Evolutionary conservation across 768 basidiomycete species (phyloP).

Genomic region (Nidularia pulvinata): DNA sequence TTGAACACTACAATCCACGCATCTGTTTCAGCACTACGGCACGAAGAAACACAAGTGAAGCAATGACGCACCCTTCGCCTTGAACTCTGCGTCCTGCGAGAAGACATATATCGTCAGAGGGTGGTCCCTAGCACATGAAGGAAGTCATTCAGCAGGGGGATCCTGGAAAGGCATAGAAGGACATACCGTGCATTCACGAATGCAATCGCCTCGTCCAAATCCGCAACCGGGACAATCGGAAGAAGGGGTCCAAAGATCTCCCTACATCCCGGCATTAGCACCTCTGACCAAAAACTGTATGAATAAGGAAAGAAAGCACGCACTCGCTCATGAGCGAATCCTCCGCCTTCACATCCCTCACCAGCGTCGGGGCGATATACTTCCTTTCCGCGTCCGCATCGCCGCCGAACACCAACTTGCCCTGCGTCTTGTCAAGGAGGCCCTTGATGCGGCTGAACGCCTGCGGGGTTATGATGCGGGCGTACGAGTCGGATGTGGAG

Average conservation of each 20-base stretch:
- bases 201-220: constrained; percentile 69
- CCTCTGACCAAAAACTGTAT: too few species aligned
- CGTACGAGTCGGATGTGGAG: constrained; percentile 36
- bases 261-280: too few species aligned
- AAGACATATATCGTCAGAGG: constrained; percentile 84
- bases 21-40: too few species aligned
- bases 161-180: constrained; percentile 9
- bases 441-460: constrained; percentile 55
- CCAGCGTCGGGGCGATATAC: constrained; percentile 74
- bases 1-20: too few species aligned
- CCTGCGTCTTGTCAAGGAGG: constrained; percentile 66
- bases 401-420: constrained; percentile 66
- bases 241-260: constrained; percentile 88
- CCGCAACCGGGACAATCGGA: constrained; percentile 71
- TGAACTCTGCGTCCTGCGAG: constrained; percentile 54
- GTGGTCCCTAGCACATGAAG: constrained; percentile 46
- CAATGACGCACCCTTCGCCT: constrained; percentile 52
- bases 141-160: not conserved
- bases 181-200: constrained; percentile 63
- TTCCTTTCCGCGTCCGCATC: constrained; percentile 51
- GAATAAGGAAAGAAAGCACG: too few species aligned
- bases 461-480: constrained; percentile 49
- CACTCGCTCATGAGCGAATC: constrained; percentile 83
- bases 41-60: too few species aligned
- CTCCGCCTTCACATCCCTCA: constrained; percentile 56